Base-by-base conservation (phyloP, 2,329 filamentous ascomycete species). In the Fusarium nygamai region DNA sequence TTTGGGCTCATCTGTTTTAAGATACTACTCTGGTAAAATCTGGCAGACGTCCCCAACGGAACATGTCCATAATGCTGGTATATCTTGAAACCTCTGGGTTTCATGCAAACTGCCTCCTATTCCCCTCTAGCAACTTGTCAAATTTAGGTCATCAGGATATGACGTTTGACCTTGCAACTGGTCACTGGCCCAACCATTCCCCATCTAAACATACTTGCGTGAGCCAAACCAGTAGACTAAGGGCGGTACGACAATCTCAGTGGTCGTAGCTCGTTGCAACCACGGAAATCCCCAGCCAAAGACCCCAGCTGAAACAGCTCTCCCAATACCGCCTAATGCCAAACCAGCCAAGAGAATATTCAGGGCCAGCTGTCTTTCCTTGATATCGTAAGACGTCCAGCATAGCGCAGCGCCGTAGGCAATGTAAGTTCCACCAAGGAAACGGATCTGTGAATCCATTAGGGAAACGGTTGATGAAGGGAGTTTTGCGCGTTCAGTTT, bases 361-460 rank as follows among this genome's bases (percentile, higher is more conserved):
- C 24, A 64, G 24, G 0, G 6, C 24, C 11, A 34, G 5, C 2
- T 51, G 43, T 24, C 36, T 64, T 9, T 29, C 24, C 0, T 5
- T 17, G 22, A 64, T 61, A 12, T 64, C 31, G 7, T 33, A 41
- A 5, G 56, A 38, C 1, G 61, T 17, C 61, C 61, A 64, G 10
- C n/a, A 43, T 22, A 61, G 22, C 1, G 24, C 20, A 11, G 61
- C 38, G 16, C 56, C 44, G 11, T 36, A 61, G 7, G 44, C 61
- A 31, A 50, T 29, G 6, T 50, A 48, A 9, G 38, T 10, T 6
- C 19, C 61, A 3, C 61, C 56, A 0, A 64, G 61, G 8, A 64
- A 64, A 1, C 56, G 56, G 1, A 50, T 29, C 14, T 64, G 61
- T 3, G 61, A 64, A 3, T 64, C 61, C 24, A 64, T 33, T 19